phyloP scores from a whole-genome alignment of 2,329 filamentous ascomycete species.

The Akanthomyces lecanii region DNA sequence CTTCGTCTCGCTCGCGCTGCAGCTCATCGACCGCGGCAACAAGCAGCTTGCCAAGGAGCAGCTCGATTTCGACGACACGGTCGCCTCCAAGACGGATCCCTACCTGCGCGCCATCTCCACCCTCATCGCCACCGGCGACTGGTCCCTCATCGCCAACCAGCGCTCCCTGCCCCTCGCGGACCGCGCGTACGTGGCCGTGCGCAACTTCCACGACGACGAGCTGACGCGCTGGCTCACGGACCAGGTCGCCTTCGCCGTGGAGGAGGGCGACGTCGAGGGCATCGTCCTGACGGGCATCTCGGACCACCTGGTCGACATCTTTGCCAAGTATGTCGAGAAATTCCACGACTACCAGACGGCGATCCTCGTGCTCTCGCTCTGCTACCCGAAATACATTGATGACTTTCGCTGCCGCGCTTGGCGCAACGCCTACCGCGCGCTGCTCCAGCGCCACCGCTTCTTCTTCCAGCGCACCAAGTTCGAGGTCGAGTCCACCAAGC shows the following conservation, averaged over 20 bases:
- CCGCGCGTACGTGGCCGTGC: slow-evolving; percentile 68
- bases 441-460: slow-evolving; percentile 66
- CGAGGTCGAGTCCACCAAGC: slow-evolving; percentile 69
- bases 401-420: slow-evolving; percentile 72
- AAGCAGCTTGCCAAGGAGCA: slow-evolving; percentile 42
- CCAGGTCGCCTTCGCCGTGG: slow-evolving; percentile 57
- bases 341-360: slow-evolving; percentile 77
- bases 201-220: slow-evolving; percentile 58
- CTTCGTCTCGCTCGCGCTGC: slow-evolving; percentile 64
- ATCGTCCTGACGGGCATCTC: slow-evolving; percentile 75
- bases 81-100: slow-evolving; percentile 65
- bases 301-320: slow-evolving; percentile 67
- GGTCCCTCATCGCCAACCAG: slow-evolving; percentile 70
- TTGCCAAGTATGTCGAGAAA: slow-evolving; percentile 70
- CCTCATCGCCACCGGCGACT: slow-evolving; percentile 72
- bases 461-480: slow-evolving; percentile 75
- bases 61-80: slow-evolving; percentile 55
- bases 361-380: slow-evolving; percentile 68
- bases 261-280: slow-evolving; percentile 69
- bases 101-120: slow-evolving; percentile 77
- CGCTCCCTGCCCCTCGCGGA: slow-evolving; percentile 69
- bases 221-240: slow-evolving; percentile 65
- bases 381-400: slow-evolving; percentile 70
- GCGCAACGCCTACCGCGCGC: slow-evolving; percentile 66
- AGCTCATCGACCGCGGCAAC: slow-evolving; percentile 53